Evolutionary conservation across 805 yeast genomes (phyloP), one percentile per base, ranked within the genome.

Genomic region (Candida pseudofarinosa): DNA sequence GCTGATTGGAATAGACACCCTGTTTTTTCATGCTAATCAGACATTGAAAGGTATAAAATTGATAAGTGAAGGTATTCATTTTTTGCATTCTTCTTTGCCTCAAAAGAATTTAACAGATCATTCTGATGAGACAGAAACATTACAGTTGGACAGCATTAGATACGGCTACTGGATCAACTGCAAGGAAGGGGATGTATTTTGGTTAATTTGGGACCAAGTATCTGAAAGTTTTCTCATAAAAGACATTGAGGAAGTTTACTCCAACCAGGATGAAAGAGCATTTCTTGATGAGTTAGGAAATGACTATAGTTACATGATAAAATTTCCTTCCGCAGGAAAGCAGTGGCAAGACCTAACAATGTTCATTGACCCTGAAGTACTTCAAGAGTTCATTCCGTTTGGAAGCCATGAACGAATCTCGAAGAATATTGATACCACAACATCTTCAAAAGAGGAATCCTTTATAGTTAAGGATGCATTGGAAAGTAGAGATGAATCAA

Each of bases 361-460:
- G 4, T 43, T 39, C 37, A 37, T 62, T 4, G 65, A 63, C 17
- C 31, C 49, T n/a, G 54, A 51, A 3, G 60, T 64, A 12, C 35
- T 69, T 0, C 47, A 47, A n/a, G 56, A 54, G 33, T 51, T 46
- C 18, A 15, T 54, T 19, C 51, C 39, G 35, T 45, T n/a, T 13
- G 16, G 33, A 6, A 15, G 16, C 12, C 26, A 33, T 3, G 37
- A 34, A 4, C 37, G 26, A 14, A 45, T 31, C 28, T 41, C 44
- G 3, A 44, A 44, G 4, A 54, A 67, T 7, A 62, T 76, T 3
- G 65, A 76, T 10, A 71, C 81, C 1, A 58, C 76, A 10, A 70
- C 71, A 33, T 73, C 83, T 0, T 74, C 83, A 1, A 62, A 61
- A 7, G 74, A 76, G 32, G 85, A 79, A 47, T 67, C 74, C 20